phyloP scores from a whole-genome alignment of 148 eudicot species.

The Pouteria glomerata region DNA sequence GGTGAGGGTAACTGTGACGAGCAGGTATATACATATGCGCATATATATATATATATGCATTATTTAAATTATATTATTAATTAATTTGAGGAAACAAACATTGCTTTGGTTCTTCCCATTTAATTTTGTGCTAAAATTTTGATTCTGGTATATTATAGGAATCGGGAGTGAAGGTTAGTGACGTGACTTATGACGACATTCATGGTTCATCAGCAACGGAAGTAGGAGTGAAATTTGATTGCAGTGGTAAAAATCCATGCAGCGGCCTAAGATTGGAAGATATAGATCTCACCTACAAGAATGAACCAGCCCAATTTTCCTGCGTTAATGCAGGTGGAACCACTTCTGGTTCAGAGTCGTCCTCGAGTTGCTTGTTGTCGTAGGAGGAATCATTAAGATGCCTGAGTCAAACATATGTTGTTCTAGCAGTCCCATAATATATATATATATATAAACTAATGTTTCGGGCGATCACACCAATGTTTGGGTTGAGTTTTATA shows the following conservation, averaged over 20 bases:
- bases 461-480: too few species aligned
- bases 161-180: slow-evolving; percentile 31
- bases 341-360: slow-evolving; percentile 5
- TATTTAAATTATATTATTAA: too few species aligned
- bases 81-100: too few species aligned
- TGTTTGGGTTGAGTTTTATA: too few species aligned
- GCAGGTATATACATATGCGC: too few species aligned
- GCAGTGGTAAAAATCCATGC: slow-evolving; percentile 34
- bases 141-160: slow-evolving; percentile 3
- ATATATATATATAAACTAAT: too few species aligned
- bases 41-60: too few species aligned
- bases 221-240: slow-evolving; percentile 20
- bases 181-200: slow-evolving; percentile 28
- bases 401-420: too few species aligned
- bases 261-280: slow-evolving; percentile 15
- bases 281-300: slow-evolving; percentile 16
- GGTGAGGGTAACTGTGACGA: slow-evolving; percentile 32
- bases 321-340: slow-evolving; percentile 22
- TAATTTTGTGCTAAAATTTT: too few species aligned
- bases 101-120: too few species aligned
- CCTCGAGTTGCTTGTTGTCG: slow-evolving; percentile 20
- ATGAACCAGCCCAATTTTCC: slow-evolving; percentile 13
- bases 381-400: too few species aligned
- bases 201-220: slow-evolving; percentile 34
- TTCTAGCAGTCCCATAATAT: too few species aligned